A percentile compares a stretch with the other conserved stretches of the same genome.
phyloP scores from a whole-genome alignment of 2,329 filamentous ascomycete genomes.

The Cladosporium sp. region DNA sequence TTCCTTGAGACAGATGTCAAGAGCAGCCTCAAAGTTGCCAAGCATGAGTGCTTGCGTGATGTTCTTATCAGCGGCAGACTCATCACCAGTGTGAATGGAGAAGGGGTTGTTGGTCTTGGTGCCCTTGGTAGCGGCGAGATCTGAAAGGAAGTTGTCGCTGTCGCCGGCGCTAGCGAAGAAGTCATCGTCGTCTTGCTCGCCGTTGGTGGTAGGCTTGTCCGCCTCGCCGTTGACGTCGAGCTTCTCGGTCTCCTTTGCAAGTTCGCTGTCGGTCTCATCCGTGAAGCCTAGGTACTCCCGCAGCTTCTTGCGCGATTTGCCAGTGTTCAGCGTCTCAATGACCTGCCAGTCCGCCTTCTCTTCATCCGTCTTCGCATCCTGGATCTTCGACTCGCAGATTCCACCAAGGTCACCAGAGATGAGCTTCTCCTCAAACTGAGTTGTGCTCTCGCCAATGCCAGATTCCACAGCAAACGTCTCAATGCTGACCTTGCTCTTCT shows the following conservation, averaged over 20 bases:
- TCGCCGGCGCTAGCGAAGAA: slow-evolving; percentile 75
- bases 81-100: slow-evolving; percentile 78
- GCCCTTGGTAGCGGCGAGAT: slow-evolving; percentile 80
- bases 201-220: slow-evolving; percentile 33
- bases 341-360: slow-evolving; percentile 97
- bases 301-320: slow-evolving; percentile 80
- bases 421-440: slow-evolving; percentile 81
- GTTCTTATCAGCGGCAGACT: slow-evolving; percentile 75
- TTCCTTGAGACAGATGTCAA: slow-evolving; percentile 83
- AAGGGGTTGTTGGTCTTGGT: slow-evolving; percentile 94
- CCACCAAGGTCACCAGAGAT: slow-evolving; percentile 69
- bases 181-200: slow-evolving; percentile 36
- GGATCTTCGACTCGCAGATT: slow-evolving; percentile 77
- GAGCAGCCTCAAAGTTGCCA: slow-evolving; percentile 84
- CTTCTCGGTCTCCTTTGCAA: slow-evolving; percentile 39
- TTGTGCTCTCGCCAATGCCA: slow-evolving; percentile 75
- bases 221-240: slow-evolving; percentile 52
- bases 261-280: slow-evolving; percentile 48
- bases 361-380: slow-evolving; percentile 73
- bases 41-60: slow-evolving; percentile 87
- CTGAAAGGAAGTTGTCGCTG: slow-evolving; percentile 80
- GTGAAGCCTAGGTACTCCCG: slow-evolving; percentile 87
- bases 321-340: slow-evolving; percentile 80
- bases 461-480: slow-evolving; percentile 86
- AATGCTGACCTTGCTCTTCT: slow-evolving; percentile 73